Conservation (phyloP, 2,329 filamentous ascomycete genomes). For the Aspergillus terreus region DNA sequence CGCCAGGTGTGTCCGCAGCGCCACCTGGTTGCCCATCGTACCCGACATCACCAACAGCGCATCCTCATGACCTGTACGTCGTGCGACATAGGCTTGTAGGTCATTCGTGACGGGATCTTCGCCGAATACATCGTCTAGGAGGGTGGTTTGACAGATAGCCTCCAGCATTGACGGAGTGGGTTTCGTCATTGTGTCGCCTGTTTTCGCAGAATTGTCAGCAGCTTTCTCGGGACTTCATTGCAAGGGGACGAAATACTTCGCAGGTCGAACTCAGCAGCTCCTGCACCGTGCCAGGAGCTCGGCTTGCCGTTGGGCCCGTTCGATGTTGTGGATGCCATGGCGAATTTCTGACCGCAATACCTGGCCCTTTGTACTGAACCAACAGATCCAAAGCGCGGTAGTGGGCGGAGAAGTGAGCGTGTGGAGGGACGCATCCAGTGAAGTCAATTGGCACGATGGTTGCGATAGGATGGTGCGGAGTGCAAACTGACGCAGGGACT, state of each 20-base stretch:
- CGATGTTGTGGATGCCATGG: constrained; percentile 19
- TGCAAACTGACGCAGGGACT: neutral
- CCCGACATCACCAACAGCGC: constrained; percentile 81
- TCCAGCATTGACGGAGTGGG: constrained; percentile 77
- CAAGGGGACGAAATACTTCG: constrained; percentile 38
- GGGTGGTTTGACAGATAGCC: constrained; percentile 69
- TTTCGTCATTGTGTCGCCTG: constrained; percentile 68
- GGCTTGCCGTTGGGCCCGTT: constrained; percentile 15
- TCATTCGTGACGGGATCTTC: constrained; percentile 76
- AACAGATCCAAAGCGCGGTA: constrained; percentile 2
- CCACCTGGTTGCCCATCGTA: constrained; percentile 92
- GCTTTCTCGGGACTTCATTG: neutral
- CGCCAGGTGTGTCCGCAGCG: constrained; percentile 70
- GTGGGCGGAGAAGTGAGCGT: constrained; percentile 10
- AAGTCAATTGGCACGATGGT: neutral
- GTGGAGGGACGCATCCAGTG: constrained; percentile 11
- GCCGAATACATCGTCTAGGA: constrained; percentile 78
- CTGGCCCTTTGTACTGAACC: constrained; percentile 7
- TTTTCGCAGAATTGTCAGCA: neutral
- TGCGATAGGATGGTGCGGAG: neutral
- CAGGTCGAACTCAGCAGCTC: constrained; percentile 55
- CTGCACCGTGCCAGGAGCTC: constrained; percentile 42
- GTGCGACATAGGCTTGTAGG: constrained; percentile 71
- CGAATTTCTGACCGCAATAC: constrained; percentile 7
- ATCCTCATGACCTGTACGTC: constrained; percentile 70